Evolutionary conservation across 805 yeast species (phyloP).

Genomic region (Starmerella asiatica): DNA sequence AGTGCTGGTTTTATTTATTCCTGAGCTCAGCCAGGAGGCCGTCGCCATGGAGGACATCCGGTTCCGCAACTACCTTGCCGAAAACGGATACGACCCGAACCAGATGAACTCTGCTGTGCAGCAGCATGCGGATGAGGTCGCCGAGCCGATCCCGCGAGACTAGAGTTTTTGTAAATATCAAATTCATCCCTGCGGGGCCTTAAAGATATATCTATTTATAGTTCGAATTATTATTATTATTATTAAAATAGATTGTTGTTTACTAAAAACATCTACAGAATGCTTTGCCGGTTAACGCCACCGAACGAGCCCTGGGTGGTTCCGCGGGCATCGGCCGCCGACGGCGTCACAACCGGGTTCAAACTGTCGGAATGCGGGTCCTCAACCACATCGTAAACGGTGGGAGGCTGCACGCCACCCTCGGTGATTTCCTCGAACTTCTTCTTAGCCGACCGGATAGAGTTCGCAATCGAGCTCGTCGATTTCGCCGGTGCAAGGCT

Average conservation of each 20-base stretch:
- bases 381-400: slow-evolving; percentile 1
- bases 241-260: background rate
- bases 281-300: background rate
- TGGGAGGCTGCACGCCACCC: slow-evolving; percentile 11
- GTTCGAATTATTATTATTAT: too few relatives aligned
- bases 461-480: slow-evolving; percentile 11
- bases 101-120: slow-evolving; percentile 32
- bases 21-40: slow-evolving; percentile 72
- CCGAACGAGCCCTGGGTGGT: background rate
- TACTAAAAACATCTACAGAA: background rate
- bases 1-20: slow-evolving; percentile 54
- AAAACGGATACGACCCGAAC: slow-evolving; percentile 56
- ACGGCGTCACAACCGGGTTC: background rate
- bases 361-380: slow-evolving; percentile 1
- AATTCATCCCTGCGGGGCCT: background rate
- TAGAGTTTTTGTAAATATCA: too few relatives aligned
- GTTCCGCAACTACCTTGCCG: slow-evolving; percentile 49
- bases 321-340: background rate
- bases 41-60: slow-evolving; percentile 62
- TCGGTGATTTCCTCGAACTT: slow-evolving; percentile 12
- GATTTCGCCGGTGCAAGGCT: slow-evolving; percentile 13
- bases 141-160: background rate
- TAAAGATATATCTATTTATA: too few relatives aligned
- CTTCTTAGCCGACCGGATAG: slow-evolving; percentile 14
- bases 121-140: background rate